Conservation (phyloP, 345 rosid genomes). For the Arabidopsis suecica region DNA sequence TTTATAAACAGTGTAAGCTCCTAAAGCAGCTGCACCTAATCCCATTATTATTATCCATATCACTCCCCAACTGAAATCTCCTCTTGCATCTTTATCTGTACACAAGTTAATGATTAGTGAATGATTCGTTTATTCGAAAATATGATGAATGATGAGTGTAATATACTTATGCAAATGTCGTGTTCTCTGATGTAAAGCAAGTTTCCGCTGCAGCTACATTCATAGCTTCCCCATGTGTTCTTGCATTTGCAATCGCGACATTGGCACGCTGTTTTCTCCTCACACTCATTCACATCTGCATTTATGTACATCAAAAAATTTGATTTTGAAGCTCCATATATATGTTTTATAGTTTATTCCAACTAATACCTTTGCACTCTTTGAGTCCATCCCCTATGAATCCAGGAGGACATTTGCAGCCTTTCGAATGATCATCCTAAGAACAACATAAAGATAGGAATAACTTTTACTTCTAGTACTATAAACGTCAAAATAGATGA, state of each 20-base stretch:
- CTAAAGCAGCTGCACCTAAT: constrained; percentile 77
- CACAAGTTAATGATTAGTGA: background rate
- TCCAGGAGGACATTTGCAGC: constrained; percentile 90
- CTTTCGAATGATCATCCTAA: constrained; percentile 68
- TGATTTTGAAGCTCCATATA: background rate
- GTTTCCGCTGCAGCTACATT: constrained; percentile 78
- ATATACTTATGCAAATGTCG: constrained; percentile 77
- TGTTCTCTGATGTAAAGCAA: constrained; percentile 79
- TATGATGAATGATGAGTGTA: background rate
- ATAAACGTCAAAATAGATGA: background rate
- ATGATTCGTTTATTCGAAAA: background rate
- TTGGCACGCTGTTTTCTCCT: constrained; percentile 76
- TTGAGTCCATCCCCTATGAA: constrained; percentile 84
- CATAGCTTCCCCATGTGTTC: constrained; percentile 90
- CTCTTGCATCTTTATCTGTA: constrained; percentile 43
- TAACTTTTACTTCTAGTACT: background rate
- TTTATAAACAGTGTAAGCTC: constrained; percentile 88
- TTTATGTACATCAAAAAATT: background rate
- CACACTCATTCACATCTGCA: constrained; percentile 69
- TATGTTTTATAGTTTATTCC: background rate
- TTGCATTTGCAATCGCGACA: constrained; percentile 61
- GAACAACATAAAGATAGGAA: background rate
- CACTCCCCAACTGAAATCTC: constrained; percentile 72
- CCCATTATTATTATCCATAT: constrained; percentile 83
- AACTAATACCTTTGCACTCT: constrained; percentile 64